Evolutionary conservation across 495 filamentous ascomycete species (phyloP).

Genomic region (Darksidea phi): DNA sequence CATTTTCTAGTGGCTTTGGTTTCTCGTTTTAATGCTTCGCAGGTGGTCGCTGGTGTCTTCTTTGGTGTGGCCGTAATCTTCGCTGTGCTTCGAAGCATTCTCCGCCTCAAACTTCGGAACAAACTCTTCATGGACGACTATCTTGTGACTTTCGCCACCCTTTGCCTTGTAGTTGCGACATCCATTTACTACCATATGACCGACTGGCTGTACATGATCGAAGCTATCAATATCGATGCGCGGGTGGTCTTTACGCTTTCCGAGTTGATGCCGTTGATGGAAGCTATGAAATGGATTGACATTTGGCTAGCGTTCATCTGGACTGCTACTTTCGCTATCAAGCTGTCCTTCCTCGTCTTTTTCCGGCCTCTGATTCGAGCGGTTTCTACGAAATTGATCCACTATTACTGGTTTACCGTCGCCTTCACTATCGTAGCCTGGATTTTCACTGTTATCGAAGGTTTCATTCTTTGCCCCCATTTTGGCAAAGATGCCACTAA

Average conservation of each 20-base stretch:
- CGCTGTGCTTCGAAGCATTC: background rate
- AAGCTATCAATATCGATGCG: background rate
- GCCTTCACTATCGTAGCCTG: background rate
- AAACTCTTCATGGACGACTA: background rate
- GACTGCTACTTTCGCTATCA: conserved; percentile 8
- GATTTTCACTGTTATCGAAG: background rate
- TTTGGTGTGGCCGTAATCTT: background rate
- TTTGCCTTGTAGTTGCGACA: background rate
- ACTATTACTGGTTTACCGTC: conserved; percentile 1
- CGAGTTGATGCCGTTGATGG: background rate
- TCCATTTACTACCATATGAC: background rate
- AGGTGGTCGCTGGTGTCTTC: background rate
- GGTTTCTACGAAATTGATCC: background rate
- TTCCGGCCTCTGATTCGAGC: conserved; percentile 6
- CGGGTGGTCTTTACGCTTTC: background rate
- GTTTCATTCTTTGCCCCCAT: conserved; percentile 3
- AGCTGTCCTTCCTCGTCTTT: conserved; percentile 5
- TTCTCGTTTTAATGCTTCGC: background rate
- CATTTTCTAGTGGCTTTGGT: background rate
- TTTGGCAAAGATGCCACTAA: background rate
- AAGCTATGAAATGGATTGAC: background rate
- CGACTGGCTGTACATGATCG: background rate
- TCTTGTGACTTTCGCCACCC: background rate
- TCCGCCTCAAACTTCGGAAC: background rate
- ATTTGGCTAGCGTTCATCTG: conserved; percentile 4